Conservation (phyloP, 345 rosid species). For the Acer yangbiense region DNA sequence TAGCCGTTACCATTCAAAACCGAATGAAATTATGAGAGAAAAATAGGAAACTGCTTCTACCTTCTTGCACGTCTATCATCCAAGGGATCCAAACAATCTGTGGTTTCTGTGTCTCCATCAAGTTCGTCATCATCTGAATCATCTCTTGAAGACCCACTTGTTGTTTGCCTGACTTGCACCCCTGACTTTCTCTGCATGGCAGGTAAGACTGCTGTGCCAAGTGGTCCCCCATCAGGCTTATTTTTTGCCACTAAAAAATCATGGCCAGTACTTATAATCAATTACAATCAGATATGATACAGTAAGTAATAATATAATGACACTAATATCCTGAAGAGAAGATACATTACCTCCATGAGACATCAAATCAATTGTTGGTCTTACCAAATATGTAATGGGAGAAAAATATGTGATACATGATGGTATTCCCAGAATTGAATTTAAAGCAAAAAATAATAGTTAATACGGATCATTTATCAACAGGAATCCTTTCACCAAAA, state of each 20-base stretch:
- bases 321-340: neutral
- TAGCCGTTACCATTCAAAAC: conserved; percentile 8
- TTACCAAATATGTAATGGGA: neutral
- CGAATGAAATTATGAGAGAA: neutral
- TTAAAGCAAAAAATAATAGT: conserved; percentile 1
- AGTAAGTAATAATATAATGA: neutral
- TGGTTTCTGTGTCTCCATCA: conserved; percentile 82
- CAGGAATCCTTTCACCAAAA: neutral
- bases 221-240: conserved; percentile 46
- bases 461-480: neutral
- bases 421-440: conserved; percentile 11
- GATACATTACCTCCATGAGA: conserved; percentile 7
- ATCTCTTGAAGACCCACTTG: conserved; percentile 90
- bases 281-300: conserved; percentile 23
- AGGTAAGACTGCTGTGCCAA: conserved; percentile 35
- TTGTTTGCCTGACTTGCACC: conserved; percentile 60
- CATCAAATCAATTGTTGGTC: conserved; percentile 4
- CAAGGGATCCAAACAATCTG: conserved; percentile 55
- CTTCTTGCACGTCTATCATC: conserved; percentile 75
- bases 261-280: conserved; percentile 39
- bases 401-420: neutral
- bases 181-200: conserved; percentile 42
- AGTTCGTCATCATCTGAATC: conserved; percentile 90
- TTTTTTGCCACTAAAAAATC: conserved; percentile 34
- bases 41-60: conserved; percentile 29